These are phyloP conservation scores for Penicillium psychrosexuale DNA, from an alignment of 2,329 filamentous ascomycete species.

Conservation along the genomic window DNA sequence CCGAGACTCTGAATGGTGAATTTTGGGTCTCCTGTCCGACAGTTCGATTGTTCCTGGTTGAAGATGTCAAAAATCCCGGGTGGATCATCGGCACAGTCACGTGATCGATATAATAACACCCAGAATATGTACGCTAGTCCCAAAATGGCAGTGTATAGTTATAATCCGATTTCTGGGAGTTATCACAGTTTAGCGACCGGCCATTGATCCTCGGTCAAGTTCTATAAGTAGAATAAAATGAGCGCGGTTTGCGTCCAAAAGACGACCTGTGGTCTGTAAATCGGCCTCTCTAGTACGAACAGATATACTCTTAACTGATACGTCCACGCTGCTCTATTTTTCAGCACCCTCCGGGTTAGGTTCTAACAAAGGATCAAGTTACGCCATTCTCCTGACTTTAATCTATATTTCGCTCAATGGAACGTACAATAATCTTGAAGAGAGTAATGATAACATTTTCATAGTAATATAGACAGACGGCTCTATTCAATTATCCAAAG, in stretches of 20 bases:
- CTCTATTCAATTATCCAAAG: background rate
- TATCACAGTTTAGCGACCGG: background rate
- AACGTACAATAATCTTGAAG: background rate
- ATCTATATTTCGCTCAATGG: background rate
- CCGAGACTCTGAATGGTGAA: background rate
- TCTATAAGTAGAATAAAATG: background rate
- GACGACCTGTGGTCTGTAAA: too few species aligned
- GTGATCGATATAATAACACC: background rate
- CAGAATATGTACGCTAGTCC: background rate
- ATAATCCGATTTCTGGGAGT: background rate
- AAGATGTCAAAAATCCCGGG: conserved; percentile 10
- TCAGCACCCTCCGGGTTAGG: background rate
- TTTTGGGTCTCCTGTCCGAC: background rate
- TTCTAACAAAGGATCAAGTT: background rate
- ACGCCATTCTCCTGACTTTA: too few species aligned
- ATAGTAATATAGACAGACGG: background rate
- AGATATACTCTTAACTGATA: too few species aligned
- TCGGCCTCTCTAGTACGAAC: too few species aligned
- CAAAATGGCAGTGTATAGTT: background rate
- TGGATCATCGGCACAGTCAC: background rate
- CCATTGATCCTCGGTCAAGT: background rate
- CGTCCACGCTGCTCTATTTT: background rate
- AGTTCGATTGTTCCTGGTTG: background rate
- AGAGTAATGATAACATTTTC: background rate
- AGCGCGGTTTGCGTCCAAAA: background rate